Conservation (phyloP, 345 rosid species). For the Eucalyptus pauciflora region DNA sequence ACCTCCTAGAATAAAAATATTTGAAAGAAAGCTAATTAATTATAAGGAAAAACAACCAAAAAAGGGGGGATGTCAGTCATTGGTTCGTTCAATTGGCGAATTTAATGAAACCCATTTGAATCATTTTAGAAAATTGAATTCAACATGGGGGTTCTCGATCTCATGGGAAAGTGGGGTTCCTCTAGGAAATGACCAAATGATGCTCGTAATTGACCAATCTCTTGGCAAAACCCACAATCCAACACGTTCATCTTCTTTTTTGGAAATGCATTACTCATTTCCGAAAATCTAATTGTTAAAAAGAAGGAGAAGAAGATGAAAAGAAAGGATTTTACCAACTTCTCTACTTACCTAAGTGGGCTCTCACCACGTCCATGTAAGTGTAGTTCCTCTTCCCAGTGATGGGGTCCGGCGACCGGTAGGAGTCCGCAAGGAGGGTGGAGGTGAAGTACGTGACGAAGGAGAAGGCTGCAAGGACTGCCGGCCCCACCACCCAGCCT, state of each 20-base stretch:
- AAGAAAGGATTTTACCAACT: background rate
- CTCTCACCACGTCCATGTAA: conserved; percentile 77
- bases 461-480: conserved; percentile 57
- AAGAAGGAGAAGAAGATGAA: background rate
- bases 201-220: background rate
- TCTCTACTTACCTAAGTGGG: conserved; percentile 39
- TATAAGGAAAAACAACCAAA: background rate
- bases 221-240: background rate
- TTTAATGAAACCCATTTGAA: background rate
- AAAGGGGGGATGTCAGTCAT: background rate
- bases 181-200: background rate
- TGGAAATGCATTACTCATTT: background rate
- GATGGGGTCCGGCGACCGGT: conserved; percentile 64
- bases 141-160: background rate
- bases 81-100: background rate
- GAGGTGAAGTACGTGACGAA: conserved; percentile 73
- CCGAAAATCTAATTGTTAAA: background rate
- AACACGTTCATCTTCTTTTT: background rate
- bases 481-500: conserved; percentile 80
- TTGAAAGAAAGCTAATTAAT: background rate
- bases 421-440: conserved; percentile 65
- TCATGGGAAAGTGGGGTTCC: background rate
- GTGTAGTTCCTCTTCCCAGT: conserved; percentile 74
- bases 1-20: conserved; percentile 22
- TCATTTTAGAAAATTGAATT: background rate